These are phyloP conservation scores for Parmales sp. DNA, from an alignment of 108 stramenopile genomes.

Conservation along the genomic window DNA sequence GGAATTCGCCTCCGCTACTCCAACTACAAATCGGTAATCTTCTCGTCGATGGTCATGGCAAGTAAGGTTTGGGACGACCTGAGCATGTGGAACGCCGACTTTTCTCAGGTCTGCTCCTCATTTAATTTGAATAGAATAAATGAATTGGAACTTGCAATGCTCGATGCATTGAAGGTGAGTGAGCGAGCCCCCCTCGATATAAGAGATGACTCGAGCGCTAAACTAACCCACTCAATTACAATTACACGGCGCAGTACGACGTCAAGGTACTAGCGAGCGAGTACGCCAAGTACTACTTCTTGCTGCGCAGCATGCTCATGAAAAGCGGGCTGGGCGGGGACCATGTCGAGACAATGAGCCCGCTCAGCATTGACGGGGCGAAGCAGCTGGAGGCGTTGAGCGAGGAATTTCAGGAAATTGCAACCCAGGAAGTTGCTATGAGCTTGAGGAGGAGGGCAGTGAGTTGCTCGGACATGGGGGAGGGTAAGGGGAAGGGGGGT, in stretches of 20 bases:
- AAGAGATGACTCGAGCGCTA: too few relatives aligned
- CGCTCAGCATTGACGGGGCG: conserved; percentile 6
- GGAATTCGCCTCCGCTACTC: conserved; percentile 45
- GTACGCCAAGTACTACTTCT: conserved; percentile 95
- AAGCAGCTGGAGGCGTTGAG: not conserved
- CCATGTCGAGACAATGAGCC: not conserved
- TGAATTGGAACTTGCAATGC: conserved; percentile 69
- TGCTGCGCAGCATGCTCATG: conserved; percentile 70
- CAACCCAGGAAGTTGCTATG: not conserved
- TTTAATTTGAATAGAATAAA: conserved; percentile 82
- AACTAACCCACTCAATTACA: too few relatives aligned
- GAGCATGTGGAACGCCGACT: conserved; percentile 92
- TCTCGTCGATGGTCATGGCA: conserved; percentile 80
- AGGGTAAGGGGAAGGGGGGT: not conserved
- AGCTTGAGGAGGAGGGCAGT: not conserved
- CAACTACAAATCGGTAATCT: conserved; percentile 84
- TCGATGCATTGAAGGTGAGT: conserved; percentile 48
- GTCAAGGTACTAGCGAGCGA: conserved; percentile 83
- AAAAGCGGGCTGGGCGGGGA: conserved; percentile 46
- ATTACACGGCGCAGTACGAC: too few relatives aligned
- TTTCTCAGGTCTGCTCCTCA: conserved; percentile 53
- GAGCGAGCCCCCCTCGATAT: too few relatives aligned
- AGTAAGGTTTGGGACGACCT: conserved; percentile 97
- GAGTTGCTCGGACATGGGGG: not conserved
- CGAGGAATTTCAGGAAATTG: not conserved